Conservation (phyloP, 768 basidiomycete species). For the Strobilomyces dryophilus region DNA sequence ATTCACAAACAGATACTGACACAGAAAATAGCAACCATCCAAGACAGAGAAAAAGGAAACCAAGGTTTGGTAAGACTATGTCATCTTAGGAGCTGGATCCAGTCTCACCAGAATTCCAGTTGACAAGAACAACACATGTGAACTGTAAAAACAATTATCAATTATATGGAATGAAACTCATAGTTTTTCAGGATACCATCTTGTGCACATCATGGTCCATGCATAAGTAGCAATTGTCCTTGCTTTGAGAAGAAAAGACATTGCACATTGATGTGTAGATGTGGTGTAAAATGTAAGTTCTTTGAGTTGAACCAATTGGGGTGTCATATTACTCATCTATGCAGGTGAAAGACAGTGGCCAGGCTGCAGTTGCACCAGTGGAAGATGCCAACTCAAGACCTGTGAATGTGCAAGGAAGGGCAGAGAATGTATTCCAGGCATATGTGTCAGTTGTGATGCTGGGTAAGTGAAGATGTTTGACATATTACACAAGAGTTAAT, state of each 20-base stretch:
- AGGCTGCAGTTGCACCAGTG: slow-evolving; percentile 20
- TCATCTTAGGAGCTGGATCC: neutral
- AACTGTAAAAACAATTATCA: slow-evolving; percentile 11
- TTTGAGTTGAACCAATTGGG: neutral
- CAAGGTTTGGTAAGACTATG: slow-evolving; percentile 15
- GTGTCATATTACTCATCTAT: neutral
- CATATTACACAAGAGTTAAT: neutral
- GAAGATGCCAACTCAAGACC: slow-evolving; percentile 19
- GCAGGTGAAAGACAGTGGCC: slow-evolving; percentile 15
- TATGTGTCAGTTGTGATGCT: slow-evolving; percentile 44
- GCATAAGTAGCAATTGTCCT: slow-evolving; percentile 36
- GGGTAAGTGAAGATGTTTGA: slow-evolving; percentile 25
- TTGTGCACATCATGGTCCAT: slow-evolving; percentile 48
- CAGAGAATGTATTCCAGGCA: slow-evolving; percentile 53
- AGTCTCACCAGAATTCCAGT: slow-evolving; percentile 8
- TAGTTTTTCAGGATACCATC: slow-evolving; percentile 27
- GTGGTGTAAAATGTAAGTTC: slow-evolving; percentile 38
- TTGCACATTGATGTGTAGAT: slow-evolving; percentile 48
- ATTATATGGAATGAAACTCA: neutral
- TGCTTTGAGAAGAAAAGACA: slow-evolving; percentile 38
- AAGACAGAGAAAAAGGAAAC: slow-evolving; percentile 3
- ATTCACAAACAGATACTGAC: neutral
- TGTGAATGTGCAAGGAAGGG: slow-evolving; percentile 36
- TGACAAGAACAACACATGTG: neutral
- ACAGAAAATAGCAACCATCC: neutral